Conservation (phyloP, 75 land plant genomes). For the Pinus albicaulis region DNA sequence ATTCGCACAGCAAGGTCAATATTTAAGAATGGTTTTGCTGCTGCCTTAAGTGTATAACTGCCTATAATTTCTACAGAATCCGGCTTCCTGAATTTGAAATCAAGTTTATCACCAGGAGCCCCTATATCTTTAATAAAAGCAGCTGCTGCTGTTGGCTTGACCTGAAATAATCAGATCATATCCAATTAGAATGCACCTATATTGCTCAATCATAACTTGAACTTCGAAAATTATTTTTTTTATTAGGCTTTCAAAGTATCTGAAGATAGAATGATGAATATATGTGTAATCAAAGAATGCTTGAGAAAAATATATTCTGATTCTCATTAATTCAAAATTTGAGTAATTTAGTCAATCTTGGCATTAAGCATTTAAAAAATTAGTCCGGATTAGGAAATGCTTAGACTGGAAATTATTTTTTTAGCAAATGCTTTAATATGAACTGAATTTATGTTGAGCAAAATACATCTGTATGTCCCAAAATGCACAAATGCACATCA, state of each 20-base stretch:
- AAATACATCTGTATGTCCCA: too few species aligned
- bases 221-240: neutral
- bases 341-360: too few species aligned
- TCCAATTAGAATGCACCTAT: neutral
- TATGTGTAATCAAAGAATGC: too few species aligned
- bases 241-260: neutral
- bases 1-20: constrained; percentile 76
- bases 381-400: too few species aligned
- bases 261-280: too few species aligned
- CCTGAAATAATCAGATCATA: constrained; percentile 22
- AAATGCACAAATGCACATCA: too few species aligned
- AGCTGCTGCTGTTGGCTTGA: constrained; percentile 47
- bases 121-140: constrained; percentile 67
- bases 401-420: too few species aligned
- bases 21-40: constrained; percentile 62
- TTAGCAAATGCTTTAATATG: too few species aligned
- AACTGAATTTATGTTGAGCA: too few species aligned
- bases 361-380: too few species aligned
- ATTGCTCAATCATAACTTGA: constrained; percentile 1
- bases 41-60: constrained; percentile 51
- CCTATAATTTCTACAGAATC: constrained; percentile 59
- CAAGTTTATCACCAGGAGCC: constrained; percentile 59
- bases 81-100: constrained; percentile 67
- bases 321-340: too few species aligned
- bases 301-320: too few species aligned